Conservation (phyloP, 805 yeast species). For the Debaryomyces tyrocola region DNA sequence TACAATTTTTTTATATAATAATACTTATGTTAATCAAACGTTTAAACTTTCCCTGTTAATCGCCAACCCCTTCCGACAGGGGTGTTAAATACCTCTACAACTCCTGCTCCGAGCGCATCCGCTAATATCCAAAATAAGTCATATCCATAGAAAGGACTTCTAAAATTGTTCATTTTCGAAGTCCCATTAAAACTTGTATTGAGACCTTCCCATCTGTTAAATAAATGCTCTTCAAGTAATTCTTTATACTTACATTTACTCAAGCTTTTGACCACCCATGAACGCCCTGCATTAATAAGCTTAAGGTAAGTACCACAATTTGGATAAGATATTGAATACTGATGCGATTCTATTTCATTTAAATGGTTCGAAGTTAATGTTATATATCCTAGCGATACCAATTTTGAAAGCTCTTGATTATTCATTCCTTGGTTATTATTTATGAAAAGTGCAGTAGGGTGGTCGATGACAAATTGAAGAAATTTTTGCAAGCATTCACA, state of each 20-base stretch:
- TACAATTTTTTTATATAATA: not conserved
- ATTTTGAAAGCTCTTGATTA: slow-evolving; percentile 23
- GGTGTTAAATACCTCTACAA: slow-evolving; percentile 51
- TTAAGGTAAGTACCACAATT: slow-evolving; percentile 50
- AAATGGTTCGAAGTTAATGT: slow-evolving; percentile 47
- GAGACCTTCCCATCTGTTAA: slow-evolving; percentile 46
- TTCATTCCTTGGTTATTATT: slow-evolving; percentile 12
- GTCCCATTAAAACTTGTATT: slow-evolving; percentile 18
- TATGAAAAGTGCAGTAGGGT: slow-evolving; percentile 30
- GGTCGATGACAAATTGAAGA: slow-evolving; percentile 14
- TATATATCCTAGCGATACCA: slow-evolving; percentile 44
- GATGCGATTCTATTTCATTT: slow-evolving; percentile 38
- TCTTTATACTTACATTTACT: slow-evolving; percentile 42
- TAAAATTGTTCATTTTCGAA: slow-evolving; percentile 37
- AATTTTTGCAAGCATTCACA: slow-evolving; percentile 21
- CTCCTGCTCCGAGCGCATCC: slow-evolving; percentile 52
- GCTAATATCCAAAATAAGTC: slow-evolving; percentile 52
- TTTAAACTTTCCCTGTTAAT: slow-evolving; percentile 47
- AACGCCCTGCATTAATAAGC: slow-evolving; percentile 43
- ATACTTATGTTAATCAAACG: not conserved
- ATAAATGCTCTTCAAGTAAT: slow-evolving; percentile 40
- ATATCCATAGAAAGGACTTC: slow-evolving; percentile 51
- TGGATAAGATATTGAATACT: slow-evolving; percentile 48
- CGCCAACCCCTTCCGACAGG: slow-evolving; percentile 61
- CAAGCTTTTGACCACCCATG: slow-evolving; percentile 42